These are phyloP conservation scores for Neurospora pannonica DNA, from an alignment of 495 filamentous ascomycete genomes.

Conservation along the genomic window DNA sequence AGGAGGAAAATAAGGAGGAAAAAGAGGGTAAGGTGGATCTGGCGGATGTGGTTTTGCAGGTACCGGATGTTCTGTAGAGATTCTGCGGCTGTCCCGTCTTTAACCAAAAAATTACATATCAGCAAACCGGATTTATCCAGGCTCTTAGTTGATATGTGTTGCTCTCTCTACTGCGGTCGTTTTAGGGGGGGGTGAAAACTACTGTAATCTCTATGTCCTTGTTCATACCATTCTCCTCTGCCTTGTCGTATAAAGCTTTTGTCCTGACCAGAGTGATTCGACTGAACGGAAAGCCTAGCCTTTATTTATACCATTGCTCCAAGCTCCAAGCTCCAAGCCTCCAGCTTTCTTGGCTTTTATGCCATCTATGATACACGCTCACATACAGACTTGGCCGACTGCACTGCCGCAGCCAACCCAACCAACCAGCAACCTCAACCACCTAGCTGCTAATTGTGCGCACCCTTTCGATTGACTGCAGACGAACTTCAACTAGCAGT, in stretches of 20 bases:
- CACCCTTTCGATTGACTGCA: background rate
- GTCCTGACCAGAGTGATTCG: background rate
- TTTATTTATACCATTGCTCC: background rate
- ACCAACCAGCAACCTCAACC: background rate
- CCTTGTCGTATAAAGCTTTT: too few species aligned
- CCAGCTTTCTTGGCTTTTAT: background rate
- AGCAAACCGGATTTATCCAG: background rate
- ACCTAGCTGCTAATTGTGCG: background rate
- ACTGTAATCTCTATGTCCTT: background rate
- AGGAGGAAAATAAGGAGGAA: background rate
- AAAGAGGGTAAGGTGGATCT: conserved; percentile 15
- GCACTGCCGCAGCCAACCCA: background rate
- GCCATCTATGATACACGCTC: background rate
- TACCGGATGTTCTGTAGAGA: conserved; percentile 5
- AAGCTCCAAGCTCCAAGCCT: background rate
- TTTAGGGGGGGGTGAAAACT: background rate
- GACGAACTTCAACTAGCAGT: background rate
- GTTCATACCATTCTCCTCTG: background rate
- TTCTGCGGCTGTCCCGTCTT: background rate
- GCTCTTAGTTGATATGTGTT: background rate
- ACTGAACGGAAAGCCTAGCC: background rate
- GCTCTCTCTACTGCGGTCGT: background rate
- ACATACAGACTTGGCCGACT: background rate
- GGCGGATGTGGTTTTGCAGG: conserved; percentile 7
- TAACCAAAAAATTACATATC: background rate